These are phyloP conservation scores for Vicia villosa DNA, from an alignment of 306 rosid species.

Conservation along the genomic window DNA sequence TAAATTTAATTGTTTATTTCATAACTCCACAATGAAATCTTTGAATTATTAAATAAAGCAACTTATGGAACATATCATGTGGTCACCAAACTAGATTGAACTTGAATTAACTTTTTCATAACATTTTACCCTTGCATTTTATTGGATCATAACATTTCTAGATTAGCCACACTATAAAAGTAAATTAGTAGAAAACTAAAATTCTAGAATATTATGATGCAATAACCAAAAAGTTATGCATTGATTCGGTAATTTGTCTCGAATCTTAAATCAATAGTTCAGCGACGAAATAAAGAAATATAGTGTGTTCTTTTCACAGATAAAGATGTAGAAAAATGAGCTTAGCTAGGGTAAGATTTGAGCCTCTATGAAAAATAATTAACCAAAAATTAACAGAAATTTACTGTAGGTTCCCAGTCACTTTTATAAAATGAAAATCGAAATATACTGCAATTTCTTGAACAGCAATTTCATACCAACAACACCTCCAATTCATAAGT, in stretches of 20 bases:
- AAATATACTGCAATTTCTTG: slow-evolving; percentile 33
- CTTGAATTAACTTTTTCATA: no score
- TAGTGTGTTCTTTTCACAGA: not conserved
- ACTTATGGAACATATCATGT: no score
- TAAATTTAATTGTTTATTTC: no score
- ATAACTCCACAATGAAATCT: no score
- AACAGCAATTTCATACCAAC: slow-evolving; percentile 37
- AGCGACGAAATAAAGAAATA: not conserved
- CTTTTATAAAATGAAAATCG: slow-evolving; percentile 34
- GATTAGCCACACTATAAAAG: no score
- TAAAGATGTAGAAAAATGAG: not conserved
- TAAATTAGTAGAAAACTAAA: no score
- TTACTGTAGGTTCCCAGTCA: slow-evolving; percentile 12
- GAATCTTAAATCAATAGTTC: not conserved
- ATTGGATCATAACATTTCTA: no score
- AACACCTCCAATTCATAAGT: slow-evolving; percentile 40
- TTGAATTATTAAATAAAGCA: no score
- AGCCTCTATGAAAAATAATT: not conserved
- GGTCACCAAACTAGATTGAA: no score
- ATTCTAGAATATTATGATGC: no score
- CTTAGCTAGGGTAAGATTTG: not conserved
- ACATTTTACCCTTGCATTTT: no score
- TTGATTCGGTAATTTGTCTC: not conserved
- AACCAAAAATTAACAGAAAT: slow-evolving; percentile 30
- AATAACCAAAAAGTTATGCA: not conserved